Percentiles rank a stretch among this genome's conserved stretches.
Evolutionary conservation across 305 asterid species (phyloP).

Genomic region (Fraxinus greggii): DNA sequence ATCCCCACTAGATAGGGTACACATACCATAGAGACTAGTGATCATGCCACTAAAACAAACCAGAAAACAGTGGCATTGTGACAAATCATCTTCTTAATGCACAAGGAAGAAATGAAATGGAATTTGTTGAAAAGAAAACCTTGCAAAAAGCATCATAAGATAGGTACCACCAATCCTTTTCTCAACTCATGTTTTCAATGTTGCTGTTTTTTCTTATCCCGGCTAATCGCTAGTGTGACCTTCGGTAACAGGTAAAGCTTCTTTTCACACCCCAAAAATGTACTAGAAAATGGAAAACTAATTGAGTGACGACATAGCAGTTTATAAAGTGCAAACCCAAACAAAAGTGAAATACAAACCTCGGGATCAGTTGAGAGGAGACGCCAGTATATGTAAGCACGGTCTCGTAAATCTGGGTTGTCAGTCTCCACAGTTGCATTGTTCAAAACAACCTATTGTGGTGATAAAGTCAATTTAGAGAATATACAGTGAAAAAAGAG

Average conservation of each 20-base stretch:
- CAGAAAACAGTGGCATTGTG: not conserved
- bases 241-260: conserved; percentile 11
- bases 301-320: conserved; percentile 14
- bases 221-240: conserved; percentile 4
- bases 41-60: not conserved
- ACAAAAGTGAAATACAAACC: conserved; percentile 46
- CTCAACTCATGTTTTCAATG: not conserved
- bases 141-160: not conserved
- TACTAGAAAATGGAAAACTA: conserved; percentile 12
- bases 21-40: not conserved
- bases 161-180: not conserved
- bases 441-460: conserved; percentile 77
- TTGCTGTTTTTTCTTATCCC: not conserved
- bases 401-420: conserved; percentile 97
- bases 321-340: conserved; percentile 1
- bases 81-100: conserved; percentile 14
- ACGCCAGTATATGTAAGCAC: conserved; percentile 99
- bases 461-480: not conserved
- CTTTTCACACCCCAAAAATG: not conserved
- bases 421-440: conserved; percentile 99
- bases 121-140: not conserved
- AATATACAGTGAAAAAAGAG: not conserved
- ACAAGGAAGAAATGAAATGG: conserved; percentile 11
- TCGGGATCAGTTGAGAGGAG: conserved; percentile 99
- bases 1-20: not conserved